Evolutionary conservation across 768 basidiomycete species (phyloP), one percentile per base, ranked within the genome.

Genomic region (Suillus luteus): DNA sequence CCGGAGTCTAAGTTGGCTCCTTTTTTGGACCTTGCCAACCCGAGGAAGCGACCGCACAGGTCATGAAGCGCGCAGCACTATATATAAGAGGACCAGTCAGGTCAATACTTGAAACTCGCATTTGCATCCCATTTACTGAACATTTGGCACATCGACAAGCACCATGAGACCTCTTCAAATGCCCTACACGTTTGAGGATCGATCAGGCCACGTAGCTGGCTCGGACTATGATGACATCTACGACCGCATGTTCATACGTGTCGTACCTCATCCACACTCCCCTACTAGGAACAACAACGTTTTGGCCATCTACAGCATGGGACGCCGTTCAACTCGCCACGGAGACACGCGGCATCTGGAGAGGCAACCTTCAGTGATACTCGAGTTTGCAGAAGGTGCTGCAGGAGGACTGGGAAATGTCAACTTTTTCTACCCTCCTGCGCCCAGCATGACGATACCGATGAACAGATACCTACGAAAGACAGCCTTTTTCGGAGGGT

Each of bases 161-260:
- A 72, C 67, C 62, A 65, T 76, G 63, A 59, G 69, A 35, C 64
- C 66, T 51, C 55, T 52, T 27, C 75, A 72, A 52, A 79, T 85
- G 62, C 86, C 87, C 19, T 83, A 83, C 66, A 83, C 82, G 54
- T 81, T 90, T 51, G 90, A 91, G 73, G 89, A 91, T 77, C 85
- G 87, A 54, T 87, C 89, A 0, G 88, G 84, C 22, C 73, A 76
- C 15, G 74, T 82, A 64, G 77, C 80, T 14, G 75, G 77, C 55
- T 82, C 88, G 1, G 89, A 92, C 79, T 91, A 86, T 66, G 89
- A 90, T 71, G 90, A 92, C 68, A 83, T 91, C 67, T 92, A 91
- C 71, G 90, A 92, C 75, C 85, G 90, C 61, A 76, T 86, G 66
- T 91, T 89, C 78, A 81, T 89, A 59, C 88, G 86, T 63, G 81